Conservation (phyloP, 306 rosid species). For the Castanea crenata region DNA sequence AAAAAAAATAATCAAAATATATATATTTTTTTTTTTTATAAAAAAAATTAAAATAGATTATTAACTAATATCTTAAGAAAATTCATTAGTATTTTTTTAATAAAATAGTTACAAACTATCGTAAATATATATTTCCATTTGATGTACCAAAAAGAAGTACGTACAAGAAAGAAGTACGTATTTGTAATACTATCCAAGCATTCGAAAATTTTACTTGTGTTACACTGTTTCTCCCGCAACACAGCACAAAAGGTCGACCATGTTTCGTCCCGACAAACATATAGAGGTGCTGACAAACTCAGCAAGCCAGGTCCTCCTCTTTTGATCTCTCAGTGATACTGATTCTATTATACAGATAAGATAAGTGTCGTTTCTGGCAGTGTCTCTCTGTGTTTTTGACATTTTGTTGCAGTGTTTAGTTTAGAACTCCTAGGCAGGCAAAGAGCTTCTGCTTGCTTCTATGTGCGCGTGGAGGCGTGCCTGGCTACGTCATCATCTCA, state of each 20-base stretch:
- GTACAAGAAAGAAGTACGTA: accelerated
- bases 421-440: neutral
- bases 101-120: too few relatives aligned
- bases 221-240: neutral
- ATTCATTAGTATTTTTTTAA: too few relatives aligned
- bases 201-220: neutral
- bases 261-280: conserved; percentile 4
- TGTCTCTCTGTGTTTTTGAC: neutral
- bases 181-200: too few relatives aligned
- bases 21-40: too few relatives aligned
- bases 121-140: too few relatives aligned
- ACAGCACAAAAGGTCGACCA: neutral
- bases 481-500: conserved; percentile 33
- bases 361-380: neutral
- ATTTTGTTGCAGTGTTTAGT: neutral
- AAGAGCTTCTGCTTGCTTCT: neutral
- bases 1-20: too few relatives aligned
- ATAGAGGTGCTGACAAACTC: neutral
- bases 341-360: neutral
- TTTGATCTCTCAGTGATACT: neutral
- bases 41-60: too few relatives aligned
- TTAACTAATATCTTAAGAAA: too few relatives aligned
- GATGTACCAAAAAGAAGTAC: too few relatives aligned
- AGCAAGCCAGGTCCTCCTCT: neutral
- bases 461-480: conserved; percentile 36